Base-by-base conservation (phyloP, 345 rosid species). In the Iberis pinnata region DNA sequence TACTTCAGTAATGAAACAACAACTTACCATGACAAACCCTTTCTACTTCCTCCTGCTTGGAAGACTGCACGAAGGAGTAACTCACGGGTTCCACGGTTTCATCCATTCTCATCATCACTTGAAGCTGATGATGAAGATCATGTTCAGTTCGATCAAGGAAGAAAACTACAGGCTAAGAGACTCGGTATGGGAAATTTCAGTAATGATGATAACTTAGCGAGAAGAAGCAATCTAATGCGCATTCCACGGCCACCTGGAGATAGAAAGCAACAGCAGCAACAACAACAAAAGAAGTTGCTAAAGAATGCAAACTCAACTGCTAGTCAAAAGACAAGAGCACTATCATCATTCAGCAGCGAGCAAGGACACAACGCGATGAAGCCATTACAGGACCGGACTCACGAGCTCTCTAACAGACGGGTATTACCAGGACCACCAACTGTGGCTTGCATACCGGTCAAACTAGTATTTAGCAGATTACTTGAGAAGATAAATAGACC, bases 401-500 rank as follows among this genome's bases (percentile, higher is more conserved):
- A 67, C 22, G 89, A 80, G 58, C 71, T 81, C 25, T 76, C 88
- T 36, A 80, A 85, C 67, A 67, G 67, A 65, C 83, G 80, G 6
- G 82, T 76, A 49, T 67, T 90, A 49, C 65, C 79, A 0, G 75
- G 79, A 56, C 92, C 78, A 29, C 80, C 99, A 37, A 88, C 99
- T 13, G 99, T 93, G 68, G 80, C 95, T 24, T 88, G 95, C 78
- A 83, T 93, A 76, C 99, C 99, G 25, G 86, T 88, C 44, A 93
- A 86, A 68, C 80, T 93, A 73, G 95, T 82, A 22, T 93, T 78
- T 71, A 88, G 97, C 71, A 79, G 99, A 81, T 76, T 93, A 75
- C 95, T 88, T 13, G 99, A 88, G 88, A 93, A 93, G 81, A 93
- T 93, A 67, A 88, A 93, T 59, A 85, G 95, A 70, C 95, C 90